These are phyloP conservation scores for Symbiodinium natans DNA, from an alignment of 73 alveolate species.

Conservation along the genomic window DNA sequence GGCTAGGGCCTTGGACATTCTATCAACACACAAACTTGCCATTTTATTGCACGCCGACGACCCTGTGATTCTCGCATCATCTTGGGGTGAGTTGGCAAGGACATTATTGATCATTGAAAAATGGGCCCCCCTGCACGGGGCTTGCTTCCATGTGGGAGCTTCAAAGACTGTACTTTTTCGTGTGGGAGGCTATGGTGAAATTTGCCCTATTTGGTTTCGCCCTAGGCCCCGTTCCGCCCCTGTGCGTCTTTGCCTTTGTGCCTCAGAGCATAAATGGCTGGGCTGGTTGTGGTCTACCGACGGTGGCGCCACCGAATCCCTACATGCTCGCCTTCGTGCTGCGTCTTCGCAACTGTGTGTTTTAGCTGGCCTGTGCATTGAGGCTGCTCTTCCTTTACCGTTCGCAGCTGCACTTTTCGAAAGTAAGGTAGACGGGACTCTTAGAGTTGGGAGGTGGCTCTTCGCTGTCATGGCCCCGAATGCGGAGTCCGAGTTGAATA, in stretches of 20 bases:
- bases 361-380: no score
- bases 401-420: no score
- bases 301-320: no score
- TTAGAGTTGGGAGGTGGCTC: no score
- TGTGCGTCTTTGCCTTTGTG: background rate
- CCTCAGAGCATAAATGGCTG: no score
- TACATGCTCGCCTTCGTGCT: no score
- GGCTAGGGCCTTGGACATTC: constrained; percentile 4
- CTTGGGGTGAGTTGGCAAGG: constrained; percentile 23
- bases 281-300: no score
- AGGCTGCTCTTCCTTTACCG: no score
- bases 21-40: background rate
- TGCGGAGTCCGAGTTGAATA: background rate
- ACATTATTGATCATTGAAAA: background rate
- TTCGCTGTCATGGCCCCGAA: constrained; percentile 40
- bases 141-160: background rate
- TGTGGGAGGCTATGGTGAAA: background rate
- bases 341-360: no score
- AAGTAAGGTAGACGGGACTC: no score
- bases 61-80: constrained; percentile 8
- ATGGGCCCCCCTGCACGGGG: constrained; percentile 15
- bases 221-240: no score
- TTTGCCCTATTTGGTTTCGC: constrained; percentile 1
- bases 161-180: background rate
- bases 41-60: constrained; percentile 20